Evolutionary conservation across 2,329 filamentous ascomycete species (phyloP), one percentile per base, ranked within the genome.

Genomic region (Hypocrella siamensis): DNA sequence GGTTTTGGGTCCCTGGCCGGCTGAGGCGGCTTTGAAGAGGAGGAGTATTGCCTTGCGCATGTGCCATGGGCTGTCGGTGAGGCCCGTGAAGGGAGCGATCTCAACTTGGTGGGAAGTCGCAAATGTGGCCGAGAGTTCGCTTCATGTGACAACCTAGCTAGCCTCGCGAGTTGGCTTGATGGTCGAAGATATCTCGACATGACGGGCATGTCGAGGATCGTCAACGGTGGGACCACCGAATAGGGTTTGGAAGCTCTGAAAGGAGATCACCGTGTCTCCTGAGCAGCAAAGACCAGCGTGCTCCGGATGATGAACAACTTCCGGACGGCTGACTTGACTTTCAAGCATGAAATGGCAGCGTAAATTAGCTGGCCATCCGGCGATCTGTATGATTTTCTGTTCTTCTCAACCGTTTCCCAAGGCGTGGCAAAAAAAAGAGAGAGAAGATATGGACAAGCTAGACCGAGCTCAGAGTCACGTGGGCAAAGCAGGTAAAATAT

Each of bases 101-200:
- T 45, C 33, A 51, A 46, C 32, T 49, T 38, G 14, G 45, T 38
- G 17, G 55, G 44, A 10, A 49, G 40, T 18, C 49, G 58, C 48
- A 56, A 41, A 26, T 60, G 58, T 39, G 61, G 56, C 46, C 63
- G 61, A 33, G 66, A 54, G 38, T 65, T 55, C 45, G 60, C 56
- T 47, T 65, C 63, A 47, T 67, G 58, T 42, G 65, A 64, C 42
- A 66, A 58, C 53, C 67, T 67, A 36, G 70, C 68, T 48, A 73
- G 62, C 52, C 69, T 67, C 57, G 71, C 70, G 51, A 80, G 58
- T 53, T 71, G 68, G 60, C 71, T 70, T 52, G 75, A 67, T 54
- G 73, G 71, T 53, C 75, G 70, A 43, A 79, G 58, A 47, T 76
- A 61, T 46, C 70, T 70, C 52, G 73, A 74, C 76, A 80, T 80